phyloP scores from a whole-genome alignment of 768 basidiomycete species.

The Mycena albidolilacea region DNA sequence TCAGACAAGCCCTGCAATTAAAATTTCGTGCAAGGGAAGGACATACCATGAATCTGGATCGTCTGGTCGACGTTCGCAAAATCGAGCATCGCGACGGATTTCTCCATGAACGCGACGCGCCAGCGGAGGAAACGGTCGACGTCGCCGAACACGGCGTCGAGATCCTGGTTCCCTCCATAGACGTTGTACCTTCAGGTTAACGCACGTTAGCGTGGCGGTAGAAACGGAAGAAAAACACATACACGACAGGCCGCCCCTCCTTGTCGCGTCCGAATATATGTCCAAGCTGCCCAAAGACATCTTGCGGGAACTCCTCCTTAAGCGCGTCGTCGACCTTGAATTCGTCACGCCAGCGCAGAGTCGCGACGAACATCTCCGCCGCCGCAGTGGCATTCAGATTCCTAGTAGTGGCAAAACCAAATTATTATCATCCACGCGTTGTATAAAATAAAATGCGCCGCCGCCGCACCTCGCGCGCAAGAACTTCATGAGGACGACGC shows the following conservation, averaged over 20 bases:
- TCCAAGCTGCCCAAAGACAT: constrained; percentile 76
- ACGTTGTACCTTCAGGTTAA: constrained; percentile 78
- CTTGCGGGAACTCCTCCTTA: constrained; percentile 73
- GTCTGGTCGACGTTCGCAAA: constrained; percentile 82
- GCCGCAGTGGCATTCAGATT: constrained; percentile 35
- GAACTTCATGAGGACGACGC: constrained; percentile 88
- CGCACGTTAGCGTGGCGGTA: neutral
- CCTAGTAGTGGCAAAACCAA: constrained; percentile 8
- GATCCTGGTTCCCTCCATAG: constrained; percentile 79
- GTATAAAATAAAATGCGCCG: neutral
- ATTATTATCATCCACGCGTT: neutral
- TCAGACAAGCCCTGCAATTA: neutral
- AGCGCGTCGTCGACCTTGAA: constrained; percentile 74
- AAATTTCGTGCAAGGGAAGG: neutral
- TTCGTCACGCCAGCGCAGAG: constrained; percentile 79
- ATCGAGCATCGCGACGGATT: constrained; percentile 72
- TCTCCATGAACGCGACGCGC: constrained; percentile 86
- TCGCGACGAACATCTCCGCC: constrained; percentile 55
- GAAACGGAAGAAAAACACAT: constrained; percentile 43
- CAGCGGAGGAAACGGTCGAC: constrained; percentile 84
- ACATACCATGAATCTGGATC: constrained; percentile 79
- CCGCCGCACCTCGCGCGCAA: constrained; percentile 75
- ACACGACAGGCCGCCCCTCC: constrained; percentile 79
- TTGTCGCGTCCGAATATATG: constrained; percentile 81
- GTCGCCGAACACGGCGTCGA: constrained; percentile 83